phyloP scores from a whole-genome alignment of 768 basidiomycete species.

The Cystofilobasidium ferigula region DNA sequence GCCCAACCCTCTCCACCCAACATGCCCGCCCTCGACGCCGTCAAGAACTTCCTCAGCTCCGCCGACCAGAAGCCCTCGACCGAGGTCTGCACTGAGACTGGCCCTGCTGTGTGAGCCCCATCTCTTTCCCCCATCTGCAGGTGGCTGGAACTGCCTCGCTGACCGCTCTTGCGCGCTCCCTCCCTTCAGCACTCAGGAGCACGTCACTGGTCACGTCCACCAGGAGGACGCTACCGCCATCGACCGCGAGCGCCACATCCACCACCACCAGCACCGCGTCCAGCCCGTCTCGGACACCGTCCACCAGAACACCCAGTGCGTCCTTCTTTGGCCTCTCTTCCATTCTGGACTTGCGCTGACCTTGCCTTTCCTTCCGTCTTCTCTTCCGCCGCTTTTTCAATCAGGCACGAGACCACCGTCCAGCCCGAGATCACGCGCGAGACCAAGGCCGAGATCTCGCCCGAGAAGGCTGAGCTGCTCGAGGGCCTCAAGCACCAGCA shows the following conservation, averaged over 20 bases:
- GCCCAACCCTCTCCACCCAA: neutral
- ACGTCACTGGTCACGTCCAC: constrained; percentile 33
- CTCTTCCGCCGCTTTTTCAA: too few species aligned
- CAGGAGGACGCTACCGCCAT: constrained; percentile 37
- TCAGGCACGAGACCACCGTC: constrained; percentile 33
- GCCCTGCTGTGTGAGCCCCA: constrained; percentile 38
- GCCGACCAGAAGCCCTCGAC: constrained; percentile 10
- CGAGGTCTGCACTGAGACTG: constrained; percentile 38
- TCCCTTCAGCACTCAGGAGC: constrained; percentile 37
- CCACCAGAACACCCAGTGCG: constrained; percentile 33
- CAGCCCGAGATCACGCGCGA: constrained; percentile 36
- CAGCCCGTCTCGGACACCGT: constrained; percentile 35
- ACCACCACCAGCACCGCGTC: constrained; percentile 36
- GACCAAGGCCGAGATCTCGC: constrained; percentile 37
- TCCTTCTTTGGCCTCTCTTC: too few species aligned
- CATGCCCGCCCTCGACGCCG: neutral
- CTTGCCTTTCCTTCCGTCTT: too few species aligned
- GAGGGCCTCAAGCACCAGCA: constrained; percentile 34
- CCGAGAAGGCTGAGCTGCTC: constrained; percentile 35
- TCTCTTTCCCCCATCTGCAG: too few species aligned
- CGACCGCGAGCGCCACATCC: constrained; percentile 39
- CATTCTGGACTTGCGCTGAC: too few species aligned
- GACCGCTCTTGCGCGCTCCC: too few species aligned
- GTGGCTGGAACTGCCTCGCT: too few species aligned
- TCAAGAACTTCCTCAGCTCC: constrained; percentile 23